Evolutionary conservation across 164 flowering plant species (phyloP).

Genomic region (Berberis vulgaris): DNA sequence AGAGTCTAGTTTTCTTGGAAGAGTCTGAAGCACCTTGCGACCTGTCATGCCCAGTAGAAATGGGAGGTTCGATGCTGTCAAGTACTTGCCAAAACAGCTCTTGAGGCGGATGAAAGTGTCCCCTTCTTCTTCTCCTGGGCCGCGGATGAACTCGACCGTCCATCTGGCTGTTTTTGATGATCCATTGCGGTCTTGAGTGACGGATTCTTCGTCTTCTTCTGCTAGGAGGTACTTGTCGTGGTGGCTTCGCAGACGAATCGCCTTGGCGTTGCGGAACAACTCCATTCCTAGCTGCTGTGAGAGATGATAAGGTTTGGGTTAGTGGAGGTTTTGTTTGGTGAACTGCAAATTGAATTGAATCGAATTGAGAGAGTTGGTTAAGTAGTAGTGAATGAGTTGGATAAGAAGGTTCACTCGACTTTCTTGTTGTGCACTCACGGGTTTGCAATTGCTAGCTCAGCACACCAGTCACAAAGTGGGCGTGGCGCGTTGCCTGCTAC

Average conservation of each 20-base stretch:
- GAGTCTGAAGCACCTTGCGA: slow-evolving; percentile 54
- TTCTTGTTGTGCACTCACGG: too few species aligned
- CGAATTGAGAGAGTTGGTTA: too few species aligned
- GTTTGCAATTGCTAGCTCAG: too few species aligned
- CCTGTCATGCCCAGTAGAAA: slow-evolving; percentile 83
- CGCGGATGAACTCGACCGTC: slow-evolving; percentile 53
- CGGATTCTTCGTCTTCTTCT: slow-evolving; percentile 76
- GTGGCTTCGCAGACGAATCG: slow-evolving; percentile 65
- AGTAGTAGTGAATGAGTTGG: too few species aligned
- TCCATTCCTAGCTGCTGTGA: slow-evolving; percentile 33
- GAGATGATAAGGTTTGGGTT: not conserved
- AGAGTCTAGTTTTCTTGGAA: slow-evolving; percentile 50
- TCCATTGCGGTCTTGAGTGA: slow-evolving; percentile 57
- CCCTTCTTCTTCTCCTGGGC: not conserved
- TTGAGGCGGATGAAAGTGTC: slow-evolving; percentile 53
- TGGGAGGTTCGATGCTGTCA: slow-evolving; percentile 76
- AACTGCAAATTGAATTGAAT: too few species aligned
- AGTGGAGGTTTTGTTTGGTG: too few species aligned
- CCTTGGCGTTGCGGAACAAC: slow-evolving; percentile 60
- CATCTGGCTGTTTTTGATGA: slow-evolving; percentile 56
- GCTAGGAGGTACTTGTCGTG: slow-evolving; percentile 78
- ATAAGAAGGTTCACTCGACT: too few species aligned
- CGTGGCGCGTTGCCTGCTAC: too few species aligned
- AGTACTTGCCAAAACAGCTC: slow-evolving; percentile 62
- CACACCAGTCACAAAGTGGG: too few species aligned